Conservation (phyloP, 345 rosid genomes). For the Salix arbutifolia region DNA sequence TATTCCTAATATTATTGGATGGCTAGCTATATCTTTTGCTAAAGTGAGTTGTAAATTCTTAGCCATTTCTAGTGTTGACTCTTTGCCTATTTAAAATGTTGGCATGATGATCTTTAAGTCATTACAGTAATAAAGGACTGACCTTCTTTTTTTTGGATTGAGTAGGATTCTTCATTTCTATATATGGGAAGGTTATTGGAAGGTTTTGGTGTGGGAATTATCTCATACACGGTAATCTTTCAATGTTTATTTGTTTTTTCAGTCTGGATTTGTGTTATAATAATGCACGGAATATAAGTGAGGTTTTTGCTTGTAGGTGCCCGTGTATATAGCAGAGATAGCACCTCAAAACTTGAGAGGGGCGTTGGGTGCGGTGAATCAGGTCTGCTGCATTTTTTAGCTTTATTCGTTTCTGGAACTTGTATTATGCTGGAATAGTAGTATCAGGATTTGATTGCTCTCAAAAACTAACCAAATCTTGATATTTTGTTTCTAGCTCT, state of each 20-base stretch:
- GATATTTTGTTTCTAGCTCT: constrained; percentile 52
- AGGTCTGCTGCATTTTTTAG: constrained; percentile 38
- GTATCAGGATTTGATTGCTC: neutral
- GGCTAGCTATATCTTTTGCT: constrained; percentile 97
- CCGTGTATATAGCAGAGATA: constrained; percentile 79
- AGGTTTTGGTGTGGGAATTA: constrained; percentile 97
- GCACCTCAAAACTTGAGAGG: constrained; percentile 77
- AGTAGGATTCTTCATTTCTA: constrained; percentile 89
- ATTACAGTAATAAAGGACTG: constrained; percentile 5
- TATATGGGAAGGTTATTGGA: constrained; percentile 95
- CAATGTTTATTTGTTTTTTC: constrained; percentile 1
- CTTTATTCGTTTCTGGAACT: constrained; percentile 3
- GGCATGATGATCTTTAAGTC: constrained; percentile 12
- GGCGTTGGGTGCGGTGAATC: constrained; percentile 63
- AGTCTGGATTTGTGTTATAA: neutral
- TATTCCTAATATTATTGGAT: constrained; percentile 90
- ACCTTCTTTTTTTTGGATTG: constrained; percentile 6
- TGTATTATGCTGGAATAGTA: constrained; percentile 1
- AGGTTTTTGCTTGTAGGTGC: constrained; percentile 46
- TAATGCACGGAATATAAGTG: neutral
- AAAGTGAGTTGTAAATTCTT: constrained; percentile 45
- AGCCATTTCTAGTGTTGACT: neutral
- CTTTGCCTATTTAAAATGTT: neutral
- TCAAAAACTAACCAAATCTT: constrained; percentile 2
- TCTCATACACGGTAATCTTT: constrained; percentile 75